These are phyloP conservation scores for Fusarium sp. DNA, from an alignment of 2,329 filamentous ascomycete genomes.

Conservation along the genomic window DNA sequence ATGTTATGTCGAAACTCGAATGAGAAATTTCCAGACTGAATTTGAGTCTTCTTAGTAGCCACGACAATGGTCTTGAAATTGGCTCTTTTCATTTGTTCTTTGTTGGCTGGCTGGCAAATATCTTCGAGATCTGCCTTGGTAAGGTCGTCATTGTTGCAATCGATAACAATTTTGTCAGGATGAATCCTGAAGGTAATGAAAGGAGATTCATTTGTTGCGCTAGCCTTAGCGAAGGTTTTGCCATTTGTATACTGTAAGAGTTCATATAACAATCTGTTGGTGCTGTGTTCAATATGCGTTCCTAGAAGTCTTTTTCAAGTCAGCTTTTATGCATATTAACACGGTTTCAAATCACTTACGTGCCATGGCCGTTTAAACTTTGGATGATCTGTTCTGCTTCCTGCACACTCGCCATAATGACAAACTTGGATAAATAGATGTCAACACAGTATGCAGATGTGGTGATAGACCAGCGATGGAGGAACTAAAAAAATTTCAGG, in stretches of 20 bases:
- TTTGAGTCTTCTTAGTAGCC: conserved; percentile 27
- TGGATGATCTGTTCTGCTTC: conserved; percentile 11
- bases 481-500: fast-evolving
- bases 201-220: neutral
- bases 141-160: conserved; percentile 36
- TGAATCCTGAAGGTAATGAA: conserved; percentile 30
- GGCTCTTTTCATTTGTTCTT: conserved; percentile 15
- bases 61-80: conserved; percentile 39
- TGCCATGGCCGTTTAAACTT: neutral
- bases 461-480: neutral
- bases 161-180: conserved; percentile 19
- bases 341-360: neutral
- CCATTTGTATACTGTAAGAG: conserved; percentile 26
- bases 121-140: conserved; percentile 17
- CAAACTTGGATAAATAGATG: too few species aligned
- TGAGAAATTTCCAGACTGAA: conserved; percentile 37
- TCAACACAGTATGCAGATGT: neutral
- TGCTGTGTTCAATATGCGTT: conserved; percentile 20
- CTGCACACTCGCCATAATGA: neutral
- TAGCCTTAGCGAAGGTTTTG: conserved; percentile 22
- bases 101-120: conserved; percentile 13
- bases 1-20: conserved; percentile 29
- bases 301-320: neutral
- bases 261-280: conserved; percentile 34
- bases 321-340: neutral